These are phyloP conservation scores for Styphnolobium japonicum DNA, from an alignment of 306 rosid species.

Conservation along the genomic window DNA sequence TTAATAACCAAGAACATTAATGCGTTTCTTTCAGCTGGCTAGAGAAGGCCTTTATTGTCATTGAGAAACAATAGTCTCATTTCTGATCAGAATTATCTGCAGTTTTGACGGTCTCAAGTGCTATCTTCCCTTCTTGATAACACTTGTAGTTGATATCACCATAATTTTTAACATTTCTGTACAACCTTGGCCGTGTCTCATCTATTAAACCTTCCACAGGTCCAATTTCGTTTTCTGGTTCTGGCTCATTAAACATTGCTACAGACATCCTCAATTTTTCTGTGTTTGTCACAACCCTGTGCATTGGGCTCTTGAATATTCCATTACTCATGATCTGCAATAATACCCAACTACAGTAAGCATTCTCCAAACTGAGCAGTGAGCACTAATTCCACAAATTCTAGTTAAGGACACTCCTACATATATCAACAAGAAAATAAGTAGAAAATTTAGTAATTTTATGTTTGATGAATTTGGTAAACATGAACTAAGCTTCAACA, in stretches of 20 bases:
- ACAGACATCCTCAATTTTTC: slow-evolving; percentile 47
- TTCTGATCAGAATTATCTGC: background rate
- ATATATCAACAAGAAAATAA: background rate
- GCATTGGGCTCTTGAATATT: slow-evolving; percentile 52
- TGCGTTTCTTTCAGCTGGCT: background rate
- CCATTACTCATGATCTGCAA: slow-evolving; percentile 59
- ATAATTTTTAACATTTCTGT: slow-evolving; percentile 41
- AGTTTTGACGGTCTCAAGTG: slow-evolving; percentile 43
- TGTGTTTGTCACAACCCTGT: slow-evolving; percentile 45
- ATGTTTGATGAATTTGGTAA: background rate
- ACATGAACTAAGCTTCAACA: background rate
- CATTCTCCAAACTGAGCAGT: background rate
- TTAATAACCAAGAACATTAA: background rate
- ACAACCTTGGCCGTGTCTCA: slow-evolving; percentile 41
- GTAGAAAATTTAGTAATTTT: background rate
- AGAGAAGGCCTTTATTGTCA: background rate
- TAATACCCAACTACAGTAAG: background rate
- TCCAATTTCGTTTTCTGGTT: slow-evolving; percentile 46
- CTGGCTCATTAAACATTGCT: slow-evolving; percentile 47
- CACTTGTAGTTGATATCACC: slow-evolving; percentile 38
- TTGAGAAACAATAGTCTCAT: slow-evolving; percentile 1
- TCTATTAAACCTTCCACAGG: slow-evolving; percentile 37
- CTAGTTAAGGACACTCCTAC: background rate
- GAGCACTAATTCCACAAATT: background rate
- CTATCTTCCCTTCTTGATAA: slow-evolving; percentile 49